Evolutionary conservation across 805 yeast species (phyloP).

Genomic region (Nakazawaea laoshanensis): DNA sequence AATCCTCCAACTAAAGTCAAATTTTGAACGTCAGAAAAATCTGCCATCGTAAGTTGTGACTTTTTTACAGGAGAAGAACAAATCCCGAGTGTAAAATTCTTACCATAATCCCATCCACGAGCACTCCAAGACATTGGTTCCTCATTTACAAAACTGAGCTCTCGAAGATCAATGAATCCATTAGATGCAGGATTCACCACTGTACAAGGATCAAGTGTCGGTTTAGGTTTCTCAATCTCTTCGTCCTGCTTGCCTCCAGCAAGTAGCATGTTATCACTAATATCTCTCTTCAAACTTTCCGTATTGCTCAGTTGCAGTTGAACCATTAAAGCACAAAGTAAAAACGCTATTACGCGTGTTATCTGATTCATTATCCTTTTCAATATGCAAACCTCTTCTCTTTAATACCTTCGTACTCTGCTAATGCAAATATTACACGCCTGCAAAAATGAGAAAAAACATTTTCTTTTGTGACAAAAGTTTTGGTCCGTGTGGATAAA

Average conservation of each 20-base stretch:
- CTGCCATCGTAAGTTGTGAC: conserved; percentile 13
- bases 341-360: too few species aligned
- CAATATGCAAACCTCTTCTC: too few species aligned
- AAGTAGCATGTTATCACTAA: conserved; percentile 8
- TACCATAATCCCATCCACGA: conserved; percentile 59
- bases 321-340: too few species aligned
- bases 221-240: conserved; percentile 19
- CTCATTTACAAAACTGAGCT: conserved; percentile 22
- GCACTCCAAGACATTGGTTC: conserved; percentile 50
- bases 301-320: too few species aligned
- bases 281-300: conserved; percentile 8
- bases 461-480: too few species aligned
- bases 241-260: conserved; percentile 1
- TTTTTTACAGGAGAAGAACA: conserved; percentile 48
- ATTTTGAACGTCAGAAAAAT: conserved; percentile 25
- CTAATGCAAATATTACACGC: too few species aligned
- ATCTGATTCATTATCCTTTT: too few species aligned
- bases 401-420: too few species aligned
- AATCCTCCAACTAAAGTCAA: conserved; percentile 46
- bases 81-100: conserved; percentile 68
- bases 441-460: too few species aligned
- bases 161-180: conserved; percentile 37
- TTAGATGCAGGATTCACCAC: conserved; percentile 31
- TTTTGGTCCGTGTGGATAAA: too few species aligned
- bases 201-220: conserved; percentile 29